Base-by-base conservation (phyloP, 1,139 yeast species). In the Magnusiomyces tetraspermus region DNA sequence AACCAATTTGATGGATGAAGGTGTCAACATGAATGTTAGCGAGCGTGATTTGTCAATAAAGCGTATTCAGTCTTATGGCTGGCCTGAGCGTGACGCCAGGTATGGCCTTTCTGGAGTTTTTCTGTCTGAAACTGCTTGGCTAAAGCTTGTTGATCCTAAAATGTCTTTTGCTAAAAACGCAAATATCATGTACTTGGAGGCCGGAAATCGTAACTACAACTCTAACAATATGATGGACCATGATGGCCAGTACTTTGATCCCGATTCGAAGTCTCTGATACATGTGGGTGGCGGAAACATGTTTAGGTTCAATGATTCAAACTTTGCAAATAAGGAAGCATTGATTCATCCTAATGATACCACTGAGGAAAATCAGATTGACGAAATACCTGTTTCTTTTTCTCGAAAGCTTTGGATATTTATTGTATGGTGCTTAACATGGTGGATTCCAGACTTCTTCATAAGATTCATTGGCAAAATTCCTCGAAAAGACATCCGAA, bases 51-150 rank as follows among this genome's bases (percentile, higher is more conserved):
- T 63, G 44, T 71, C 69, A 2, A 57, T 60, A 28, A 60, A 62
- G 37, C 53, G 68, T 8, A 60, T 71, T 21, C 56, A 60, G 5
- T 53, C 63, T 15, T 62, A 63, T 33, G 66, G 68, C 1, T 71
- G 74, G 74, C 60, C 67, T 3, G 67, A 63, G 19, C 62, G 75
- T 1, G 75, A 71, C 52, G 71, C 69, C 5, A 56, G 68, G n/a
- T 65, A 63, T 19, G 75, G 75, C 33, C 60, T 70, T 19, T 67
- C 75, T 1, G 75, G 75, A 4, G 67, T 71, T 3, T 69, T 71
- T 51, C 55, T 71, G 21, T 70, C 74, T 3, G 75, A 72, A 51
- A 60, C 58, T 51, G 72, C 73, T 2, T 71, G 75, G 75, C 61
- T 70, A 22, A 67, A 68, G 50, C 55, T 71, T 30, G 69, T 69